A percentile compares a stretch with the other conserved stretches of the same genome.
phyloP scores from a whole-genome alignment of 1,284 basidiomycete genomes.

The Cutaneotrichosporon cutaneum region DNA sequence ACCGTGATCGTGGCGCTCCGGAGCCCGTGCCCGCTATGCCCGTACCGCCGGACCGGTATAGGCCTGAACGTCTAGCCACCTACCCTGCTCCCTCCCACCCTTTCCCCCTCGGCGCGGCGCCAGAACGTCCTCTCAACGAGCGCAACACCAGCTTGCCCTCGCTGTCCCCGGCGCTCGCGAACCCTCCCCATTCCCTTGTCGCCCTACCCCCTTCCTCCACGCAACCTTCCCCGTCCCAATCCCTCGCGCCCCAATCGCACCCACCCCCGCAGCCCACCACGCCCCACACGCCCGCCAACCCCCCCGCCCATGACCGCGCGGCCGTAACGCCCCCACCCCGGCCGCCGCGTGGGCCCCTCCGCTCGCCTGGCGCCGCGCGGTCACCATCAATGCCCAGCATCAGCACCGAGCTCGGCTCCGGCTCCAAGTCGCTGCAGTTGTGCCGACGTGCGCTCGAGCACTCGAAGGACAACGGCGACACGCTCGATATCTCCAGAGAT shows the following conservation, averaged over 20 bases:
- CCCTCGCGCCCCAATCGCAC: background rate
- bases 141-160: background rate
- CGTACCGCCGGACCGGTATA: background rate
- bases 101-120: no score
- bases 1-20: background rate
- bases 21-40: background rate
- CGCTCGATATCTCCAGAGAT: conserved; percentile 76
- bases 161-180: background rate
- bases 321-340: conserved; percentile 17
- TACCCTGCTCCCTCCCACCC: background rate
- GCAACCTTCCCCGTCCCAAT: background rate
- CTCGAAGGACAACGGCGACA: conserved; percentile 74
- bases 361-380: conserved; percentile 16
- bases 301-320: background rate
- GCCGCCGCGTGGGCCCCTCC: conserved; percentile 15
- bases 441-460: conserved; percentile 65
- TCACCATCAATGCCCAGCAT: conserved; percentile 12
- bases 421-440: conserved; percentile 5
- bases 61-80: background rate
- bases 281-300: background rate
- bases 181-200: background rate
- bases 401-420: background rate
- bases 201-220: background rate
- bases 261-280: background rate
- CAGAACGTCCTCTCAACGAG: background rate